Percentiles rank a stretch among this genome's conserved stretches.
Conservation (phyloP, 495 filamentous ascomycete genomes). For the Aspergillus sparsus region DNA sequence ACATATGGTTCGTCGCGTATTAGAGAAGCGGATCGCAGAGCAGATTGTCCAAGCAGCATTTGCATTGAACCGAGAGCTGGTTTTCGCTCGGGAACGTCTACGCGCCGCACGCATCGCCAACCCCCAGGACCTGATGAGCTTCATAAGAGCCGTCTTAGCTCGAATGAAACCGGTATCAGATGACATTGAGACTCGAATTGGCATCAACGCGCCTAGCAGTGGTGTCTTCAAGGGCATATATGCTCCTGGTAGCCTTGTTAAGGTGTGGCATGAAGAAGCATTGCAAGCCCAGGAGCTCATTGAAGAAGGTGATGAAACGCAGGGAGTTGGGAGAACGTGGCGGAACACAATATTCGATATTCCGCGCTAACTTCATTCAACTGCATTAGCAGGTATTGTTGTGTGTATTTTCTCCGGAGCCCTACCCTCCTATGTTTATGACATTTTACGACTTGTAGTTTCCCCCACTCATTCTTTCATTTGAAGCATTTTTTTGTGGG, state of each 20-base stretch:
- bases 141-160: constrained; percentile 77
- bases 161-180: constrained; percentile 67
- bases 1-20: constrained; percentile 71
- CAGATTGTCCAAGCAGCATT: constrained; percentile 69
- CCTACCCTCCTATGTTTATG: too few species aligned
- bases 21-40: constrained; percentile 76
- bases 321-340: constrained; percentile 57
- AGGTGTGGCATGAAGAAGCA: constrained; percentile 82
- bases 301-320: constrained; percentile 54
- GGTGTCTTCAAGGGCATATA: constrained; percentile 83
- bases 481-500: too few species aligned
- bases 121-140: constrained; percentile 76
- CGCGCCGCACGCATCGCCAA: constrained; percentile 81
- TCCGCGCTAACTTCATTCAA: constrained; percentile 17
- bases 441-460: too few species aligned
- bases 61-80: constrained; percentile 76
- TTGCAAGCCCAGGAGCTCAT: constrained; percentile 62
- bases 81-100: constrained; percentile 83
- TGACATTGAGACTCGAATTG: constrained; percentile 70
- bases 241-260: constrained; percentile 83
- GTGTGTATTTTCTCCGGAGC: background rate
- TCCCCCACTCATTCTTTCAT: too few species aligned
- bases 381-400: background rate
- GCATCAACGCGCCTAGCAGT: constrained; percentile 59
- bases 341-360: constrained; percentile 85